Percentiles rank a stretch among this genome's conserved stretches.
phyloP scores from a whole-genome alignment of 768 basidiomycete species.

The Termitomyces heimii region DNA sequence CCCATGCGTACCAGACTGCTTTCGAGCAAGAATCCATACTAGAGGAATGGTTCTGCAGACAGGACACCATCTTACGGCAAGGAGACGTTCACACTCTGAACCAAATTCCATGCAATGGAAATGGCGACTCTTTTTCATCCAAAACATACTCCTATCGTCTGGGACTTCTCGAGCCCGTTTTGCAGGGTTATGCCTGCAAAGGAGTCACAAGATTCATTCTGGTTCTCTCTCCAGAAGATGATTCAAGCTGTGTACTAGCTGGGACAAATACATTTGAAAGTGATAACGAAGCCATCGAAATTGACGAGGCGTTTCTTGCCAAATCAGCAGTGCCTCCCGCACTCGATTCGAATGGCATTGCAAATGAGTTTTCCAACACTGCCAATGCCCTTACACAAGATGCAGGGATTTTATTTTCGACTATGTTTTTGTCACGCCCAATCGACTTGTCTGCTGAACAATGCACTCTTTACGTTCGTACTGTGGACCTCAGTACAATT shows the following conservation, averaged over 20 bases:
- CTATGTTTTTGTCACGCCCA: constrained; percentile 25
- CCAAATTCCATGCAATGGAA: constrained; percentile 15
- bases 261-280: constrained; percentile 11
- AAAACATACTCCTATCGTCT: constrained; percentile 36
- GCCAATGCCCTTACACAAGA: constrained; percentile 4
- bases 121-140: constrained; percentile 8
- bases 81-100: constrained; percentile 32
- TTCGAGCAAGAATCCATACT: constrained; percentile 26
- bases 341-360: constrained; percentile 13
- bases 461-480: constrained; percentile 53
- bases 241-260: constrained; percentile 10
- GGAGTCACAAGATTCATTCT: constrained; percentile 51
- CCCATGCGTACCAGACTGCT: constrained; percentile 41
- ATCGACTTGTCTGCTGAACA: constrained; percentile 37
- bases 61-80: constrained; percentile 45
- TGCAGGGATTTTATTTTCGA: constrained; percentile 18
- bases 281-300: constrained; percentile 50
- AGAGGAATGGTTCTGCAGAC: constrained; percentile 36
- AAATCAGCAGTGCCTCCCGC: constrained; percentile 34
- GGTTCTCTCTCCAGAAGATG: constrained; percentile 22
- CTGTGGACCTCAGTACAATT: constrained; percentile 56
- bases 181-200: constrained; percentile 56
- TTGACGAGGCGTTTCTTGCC: constrained; percentile 67
- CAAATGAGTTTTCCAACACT: constrained; percentile 2
- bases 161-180: constrained; percentile 61